Evolutionary conservation across 169 alveolate species (phyloP), one percentile per base, ranked within the genome.

Genomic region (Cryptosporidium ubiquitum): DNA sequence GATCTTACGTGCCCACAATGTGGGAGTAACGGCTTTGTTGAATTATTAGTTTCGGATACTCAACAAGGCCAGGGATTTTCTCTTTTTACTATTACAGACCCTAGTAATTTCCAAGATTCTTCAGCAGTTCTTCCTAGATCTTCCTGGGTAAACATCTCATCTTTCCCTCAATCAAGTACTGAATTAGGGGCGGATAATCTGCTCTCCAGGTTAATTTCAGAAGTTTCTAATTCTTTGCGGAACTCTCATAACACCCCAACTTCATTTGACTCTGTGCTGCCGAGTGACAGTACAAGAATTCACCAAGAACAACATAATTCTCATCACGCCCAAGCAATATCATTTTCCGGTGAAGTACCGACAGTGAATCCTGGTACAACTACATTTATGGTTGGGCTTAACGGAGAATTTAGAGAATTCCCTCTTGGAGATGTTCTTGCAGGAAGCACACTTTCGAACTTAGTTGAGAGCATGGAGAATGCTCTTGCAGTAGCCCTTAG

Each of bases 401-500:
- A 64, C 39, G 89, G 89, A 10, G 89, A 79, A 20, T 40, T 79
- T 61, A 79, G 89, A 35, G 89, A 79, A 79, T 31, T 79, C n/a
- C 75, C 89, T 1, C 29, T 79, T 44, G 42, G 47, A 20, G 89
- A 79, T 0, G 64, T 79, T 14, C 55, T 79, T 26, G 18, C 89
- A 23, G 89, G 89, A 18, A 61, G 69, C 20, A 35, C 89, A n/a
- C 58, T 79, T 39, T 37, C 89, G 1, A 58, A 42, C 16, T 44
- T 79, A n/a, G 89, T 79, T 37, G 89, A 79, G 42, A 79, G 79
- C 3, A 94, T 94, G 97, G 96, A 94, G 57, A 94, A 93, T 49
- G 96, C 94, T 16, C 95, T 96, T 40, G 89, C 75, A 4, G 75
- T 64, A 37, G 89, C 89, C 12, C 68, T 79, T 16, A 79, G 89